These are phyloP conservation scores for Larix sibirica DNA, from an alignment of 83 land plant genomes.

Conservation along the genomic window DNA sequence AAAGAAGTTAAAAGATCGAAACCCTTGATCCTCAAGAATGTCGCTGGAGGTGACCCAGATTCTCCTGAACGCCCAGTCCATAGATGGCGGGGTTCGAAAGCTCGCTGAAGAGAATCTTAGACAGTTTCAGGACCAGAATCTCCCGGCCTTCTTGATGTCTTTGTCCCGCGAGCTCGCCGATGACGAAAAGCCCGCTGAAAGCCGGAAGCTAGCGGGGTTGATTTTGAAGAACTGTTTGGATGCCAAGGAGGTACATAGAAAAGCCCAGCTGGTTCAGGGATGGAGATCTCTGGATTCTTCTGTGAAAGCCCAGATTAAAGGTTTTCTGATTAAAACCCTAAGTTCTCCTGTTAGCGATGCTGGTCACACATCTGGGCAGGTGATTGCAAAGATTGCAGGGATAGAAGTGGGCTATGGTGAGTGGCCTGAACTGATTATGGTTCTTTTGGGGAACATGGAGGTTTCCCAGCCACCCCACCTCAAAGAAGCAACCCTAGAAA, in stretches of 20 bases:
- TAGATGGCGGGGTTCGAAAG: conserved; percentile 67
- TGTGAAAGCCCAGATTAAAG: conserved; percentile 63
- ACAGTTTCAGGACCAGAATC: conserved; percentile 81
- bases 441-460: conserved; percentile 55
- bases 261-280: conserved; percentile 63
- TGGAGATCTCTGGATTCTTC: conserved; percentile 62
- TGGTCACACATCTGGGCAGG: conserved; percentile 75
- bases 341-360: conserved; percentile 67
- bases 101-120: conserved; percentile 72
- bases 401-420: conserved; percentile 74
- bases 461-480: conserved; percentile 52
- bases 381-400: conserved; percentile 83
- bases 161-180: conserved; percentile 64
- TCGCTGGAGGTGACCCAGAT: conserved; percentile 80
- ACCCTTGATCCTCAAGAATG: conserved; percentile 19
- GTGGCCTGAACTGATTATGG: conserved; percentile 80
- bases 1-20: background rate
- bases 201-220: conserved; percentile 78
- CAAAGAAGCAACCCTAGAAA: conserved; percentile 81
- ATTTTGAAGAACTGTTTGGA: conserved; percentile 81
- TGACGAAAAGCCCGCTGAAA: conserved; percentile 76
- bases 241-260: conserved; percentile 80
- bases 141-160: conserved; percentile 61
- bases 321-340: conserved; percentile 61
- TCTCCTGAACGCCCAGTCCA: conserved; percentile 78